Evolutionary conservation across 805 yeast species (phyloP).

Genomic region (Suhomyces sp.): DNA sequence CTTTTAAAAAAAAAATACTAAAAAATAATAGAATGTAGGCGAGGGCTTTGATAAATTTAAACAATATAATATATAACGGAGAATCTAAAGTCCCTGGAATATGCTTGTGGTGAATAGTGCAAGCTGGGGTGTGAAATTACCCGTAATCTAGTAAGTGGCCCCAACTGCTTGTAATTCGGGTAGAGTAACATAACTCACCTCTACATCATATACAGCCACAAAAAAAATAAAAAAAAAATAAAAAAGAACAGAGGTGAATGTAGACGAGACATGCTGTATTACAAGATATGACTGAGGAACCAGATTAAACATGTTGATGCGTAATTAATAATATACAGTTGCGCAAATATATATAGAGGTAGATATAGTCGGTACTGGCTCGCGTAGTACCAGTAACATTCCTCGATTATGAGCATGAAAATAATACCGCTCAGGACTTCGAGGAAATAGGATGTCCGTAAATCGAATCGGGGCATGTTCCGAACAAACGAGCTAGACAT

Average conservation of each 20-base stretch:
- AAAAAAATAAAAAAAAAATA: background rate
- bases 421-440: background rate
- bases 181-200: background rate
- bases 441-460: background rate
- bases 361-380: background rate
- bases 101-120: background rate
- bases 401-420: background rate
- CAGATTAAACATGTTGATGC: background rate
- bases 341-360: background rate
- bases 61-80: background rate
- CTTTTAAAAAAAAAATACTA: background rate
- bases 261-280: background rate
- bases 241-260: background rate
- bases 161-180: background rate
- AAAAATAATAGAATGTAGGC: background rate
- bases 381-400: background rate
- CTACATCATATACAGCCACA: background rate
- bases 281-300: background rate
- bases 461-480: background rate
- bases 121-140: background rate
- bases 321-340: background rate
- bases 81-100: background rate
- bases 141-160: background rate
- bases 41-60: background rate
- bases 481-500: background rate